Base-by-base conservation (phyloP, 805 yeast genomes). In the Hanseniaspora jakobsenii region DNA sequence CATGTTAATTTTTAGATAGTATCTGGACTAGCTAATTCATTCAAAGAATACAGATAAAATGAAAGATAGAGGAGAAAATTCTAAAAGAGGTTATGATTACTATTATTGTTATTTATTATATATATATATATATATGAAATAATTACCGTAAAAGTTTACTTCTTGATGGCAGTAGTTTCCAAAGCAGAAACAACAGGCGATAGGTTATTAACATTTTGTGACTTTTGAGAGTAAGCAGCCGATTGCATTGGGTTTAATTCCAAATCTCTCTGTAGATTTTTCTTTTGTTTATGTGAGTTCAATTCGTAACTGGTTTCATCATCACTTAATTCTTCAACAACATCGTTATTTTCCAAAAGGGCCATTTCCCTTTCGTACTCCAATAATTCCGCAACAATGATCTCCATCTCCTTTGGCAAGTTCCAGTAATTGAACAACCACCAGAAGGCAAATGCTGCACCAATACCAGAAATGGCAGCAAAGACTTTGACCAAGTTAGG, bases 401-500 rank as follows among this genome's bases (percentile, higher is more conserved):
- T 46, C 49, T 62, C 69, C 70, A 67, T 66, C 30, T 56, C 64
- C 34, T 56, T 53, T 50, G 66, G 66, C 52, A 66, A 62, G 53
- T 66, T 58, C 58, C 63, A 61, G 51, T 60, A 64, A 42, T 58
- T 58, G 49, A 57, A 45, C 48, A 56, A 52, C 51, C 66, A 65
- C 12, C 48, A 51, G 36, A 57, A 44, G 3, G 67, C 65, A 30
- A 59, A 55, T 18, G 62, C 48, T 34, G 52, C 52, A 38, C 67
- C 66, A 19, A 62, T 57, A 31, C 59, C 61, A 16, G 66, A 67
- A 52, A 66, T 57, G 36, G 61, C 67, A 32, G 61, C 65, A 52
- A 66, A 67, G 24, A 67, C 64, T 59, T 67, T 61, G 30, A 62
- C 59, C 50, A 67, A 60, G 43, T 63, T 52, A 14, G 72, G 71